Percentiles rank a stretch among this genome's conserved stretches.
These are phyloP conservation scores for Stipa capillata DNA, from an alignment of 176 grass and related monocot genomes.

Conservation along the genomic window DNA sequence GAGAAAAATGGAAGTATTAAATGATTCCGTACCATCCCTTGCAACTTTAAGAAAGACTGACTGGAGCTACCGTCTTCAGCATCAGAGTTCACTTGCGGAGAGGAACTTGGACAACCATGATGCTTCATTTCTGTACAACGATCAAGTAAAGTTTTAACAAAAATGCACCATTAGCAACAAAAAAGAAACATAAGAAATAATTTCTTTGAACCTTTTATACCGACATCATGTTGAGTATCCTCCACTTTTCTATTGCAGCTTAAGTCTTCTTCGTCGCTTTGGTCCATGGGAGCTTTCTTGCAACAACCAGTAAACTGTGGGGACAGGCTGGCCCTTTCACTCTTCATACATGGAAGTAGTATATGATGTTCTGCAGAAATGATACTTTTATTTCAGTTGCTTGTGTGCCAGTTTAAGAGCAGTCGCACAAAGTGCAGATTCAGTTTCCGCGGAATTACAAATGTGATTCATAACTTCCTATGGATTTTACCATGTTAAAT, in stretches of 20 bases:
- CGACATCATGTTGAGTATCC: background rate
- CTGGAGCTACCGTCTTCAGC: background rate
- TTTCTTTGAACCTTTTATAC: slow-evolving; percentile 14
- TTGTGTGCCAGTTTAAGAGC: background rate
- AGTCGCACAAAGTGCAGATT: background rate
- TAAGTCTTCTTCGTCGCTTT: slow-evolving; percentile 19
- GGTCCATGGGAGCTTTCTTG: slow-evolving; percentile 5
- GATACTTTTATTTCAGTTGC: background rate
- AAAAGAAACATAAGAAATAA: background rate
- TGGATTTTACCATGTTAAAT: background rate
- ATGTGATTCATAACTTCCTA: background rate
- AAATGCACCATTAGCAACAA: slow-evolving; percentile 11
- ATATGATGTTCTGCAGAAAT: slow-evolving; percentile 10
- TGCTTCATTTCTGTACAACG: slow-evolving; percentile 23
- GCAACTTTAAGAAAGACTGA: slow-evolving; percentile 10
- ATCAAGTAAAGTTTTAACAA: background rate
- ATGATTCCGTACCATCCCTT: slow-evolving; percentile 8
- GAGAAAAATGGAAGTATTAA: background rate
- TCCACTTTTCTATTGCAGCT: background rate
- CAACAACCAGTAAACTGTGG: background rate
- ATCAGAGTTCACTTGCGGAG: background rate
- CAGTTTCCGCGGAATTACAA: background rate
- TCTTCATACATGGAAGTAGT: background rate
- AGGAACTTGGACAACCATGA: slow-evolving; percentile 1
- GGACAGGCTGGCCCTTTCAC: background rate